These are phyloP conservation scores for Achaetomiella virescens DNA, from an alignment of 495 filamentous ascomycete genomes.

Conservation along the genomic window DNA sequence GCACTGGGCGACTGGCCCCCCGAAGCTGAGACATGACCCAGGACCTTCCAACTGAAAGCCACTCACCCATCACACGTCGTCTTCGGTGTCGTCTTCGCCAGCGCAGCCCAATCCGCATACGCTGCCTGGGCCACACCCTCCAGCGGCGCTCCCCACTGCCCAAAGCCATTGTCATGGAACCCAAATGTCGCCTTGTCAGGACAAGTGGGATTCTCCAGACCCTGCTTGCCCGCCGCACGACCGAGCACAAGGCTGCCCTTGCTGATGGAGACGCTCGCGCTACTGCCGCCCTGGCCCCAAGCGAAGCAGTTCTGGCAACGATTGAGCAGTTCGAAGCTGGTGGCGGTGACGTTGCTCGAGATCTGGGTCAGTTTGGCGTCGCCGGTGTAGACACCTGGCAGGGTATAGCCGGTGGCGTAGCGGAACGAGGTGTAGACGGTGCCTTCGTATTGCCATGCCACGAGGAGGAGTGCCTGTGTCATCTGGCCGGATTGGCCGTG, in stretches of 20 bases:
- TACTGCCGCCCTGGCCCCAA: constrained; percentile 38
- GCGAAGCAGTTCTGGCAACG: constrained; percentile 56
- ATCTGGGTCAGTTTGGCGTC: constrained; percentile 53
- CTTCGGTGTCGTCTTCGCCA: constrained; percentile 32
- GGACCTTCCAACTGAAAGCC: background rate
- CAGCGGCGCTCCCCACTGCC: constrained; percentile 40
- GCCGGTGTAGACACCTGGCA: constrained; percentile 52
- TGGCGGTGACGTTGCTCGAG: constrained; percentile 48
- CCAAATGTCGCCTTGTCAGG: constrained; percentile 30
- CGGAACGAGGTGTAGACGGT: constrained; percentile 50
- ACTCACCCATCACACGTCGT: constrained; percentile 37
- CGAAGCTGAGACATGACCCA: constrained; percentile 8
- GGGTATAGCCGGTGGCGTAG: constrained; percentile 51
- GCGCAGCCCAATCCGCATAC: constrained; percentile 45
- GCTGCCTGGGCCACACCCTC: constrained; percentile 36
- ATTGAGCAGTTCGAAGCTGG: constrained; percentile 53
- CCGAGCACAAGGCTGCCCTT: constrained; percentile 22
- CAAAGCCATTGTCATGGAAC: constrained; percentile 34
- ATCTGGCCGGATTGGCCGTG: constrained; percentile 47
- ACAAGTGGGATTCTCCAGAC: constrained; percentile 23
- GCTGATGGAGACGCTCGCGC: constrained; percentile 22
- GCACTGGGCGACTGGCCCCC: constrained; percentile 9
- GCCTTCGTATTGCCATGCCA: constrained; percentile 49
- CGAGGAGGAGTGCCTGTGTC: constrained; percentile 52
- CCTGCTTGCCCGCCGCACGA: constrained; percentile 22